These are phyloP conservation scores for Ramaria sp. DNA, from an alignment of 768 basidiomycete species.

Conservation along the genomic window DNA sequence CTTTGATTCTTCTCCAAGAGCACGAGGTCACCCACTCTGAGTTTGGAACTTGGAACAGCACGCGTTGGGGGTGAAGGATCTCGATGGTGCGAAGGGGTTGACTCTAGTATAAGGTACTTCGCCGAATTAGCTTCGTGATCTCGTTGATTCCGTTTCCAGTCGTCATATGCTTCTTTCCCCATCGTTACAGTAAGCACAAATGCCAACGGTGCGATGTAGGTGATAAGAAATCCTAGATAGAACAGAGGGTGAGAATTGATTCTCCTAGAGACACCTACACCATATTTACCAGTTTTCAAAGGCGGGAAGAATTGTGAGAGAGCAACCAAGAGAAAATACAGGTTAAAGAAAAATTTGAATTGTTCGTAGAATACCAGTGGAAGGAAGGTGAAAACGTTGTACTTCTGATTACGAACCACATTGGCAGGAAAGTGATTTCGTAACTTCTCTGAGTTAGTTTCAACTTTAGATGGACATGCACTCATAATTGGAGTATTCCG, in stretches of 20 bases:
- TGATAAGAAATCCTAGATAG: conserved; percentile 75
- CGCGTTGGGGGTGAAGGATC: conserved; percentile 28
- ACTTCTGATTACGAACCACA: conserved; percentile 95
- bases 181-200: conserved; percentile 93
- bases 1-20: conserved; percentile 93
- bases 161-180: conserved; percentile 98
- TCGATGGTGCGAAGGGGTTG: conserved; percentile 23
- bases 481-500: neutral
- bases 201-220: conserved; percentile 92
- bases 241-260: neutral
- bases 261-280: neutral
- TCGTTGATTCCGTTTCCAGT: conserved; percentile 87
- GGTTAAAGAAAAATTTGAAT: conserved; percentile 99
- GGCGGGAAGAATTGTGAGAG: conserved; percentile 93
- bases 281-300: conserved; percentile 75
- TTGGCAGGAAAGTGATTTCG: conserved; percentile 74
- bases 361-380: conserved; percentile 97
- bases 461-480: neutral
- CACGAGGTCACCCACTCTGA: conserved; percentile 87
- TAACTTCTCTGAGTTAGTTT: conserved; percentile 43
- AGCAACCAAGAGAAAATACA: conserved; percentile 95
- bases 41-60: conserved; percentile 75
- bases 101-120: conserved; percentile 75
- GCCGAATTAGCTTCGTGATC: conserved; percentile 94
- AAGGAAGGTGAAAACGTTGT: conserved; percentile 92